Conservation (phyloP, 1,284 basidiomycete genomes). For the Leccinum variabile region DNA sequence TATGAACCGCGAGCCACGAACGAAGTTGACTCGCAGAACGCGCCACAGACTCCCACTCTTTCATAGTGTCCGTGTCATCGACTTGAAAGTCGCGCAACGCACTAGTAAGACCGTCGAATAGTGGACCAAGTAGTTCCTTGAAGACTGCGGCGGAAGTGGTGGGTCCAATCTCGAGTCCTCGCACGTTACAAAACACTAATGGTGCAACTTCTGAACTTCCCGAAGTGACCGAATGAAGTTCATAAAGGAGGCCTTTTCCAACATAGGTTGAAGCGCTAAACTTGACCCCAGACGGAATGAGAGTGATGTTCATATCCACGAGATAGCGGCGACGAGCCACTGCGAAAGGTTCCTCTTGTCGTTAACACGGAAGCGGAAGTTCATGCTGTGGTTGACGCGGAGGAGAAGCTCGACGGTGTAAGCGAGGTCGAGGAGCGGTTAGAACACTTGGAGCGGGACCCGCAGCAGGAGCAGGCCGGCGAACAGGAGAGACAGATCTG, state of each 20-base stretch:
- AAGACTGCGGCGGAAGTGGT: slow-evolving; percentile 41
- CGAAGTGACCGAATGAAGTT: slow-evolving; percentile 45
- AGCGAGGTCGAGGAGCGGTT: slow-evolving; percentile 13
- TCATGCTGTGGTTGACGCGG: slow-evolving; percentile 12
- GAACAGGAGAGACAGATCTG: slow-evolving; percentile 20
- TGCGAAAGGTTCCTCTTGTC: slow-evolving; percentile 6
- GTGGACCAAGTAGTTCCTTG: slow-evolving; percentile 38
- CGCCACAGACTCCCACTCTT: slow-evolving; percentile 42
- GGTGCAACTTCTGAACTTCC: slow-evolving; percentile 25
- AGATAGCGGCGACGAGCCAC: slow-evolving; percentile 18
- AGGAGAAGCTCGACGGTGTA: slow-evolving; percentile 19
- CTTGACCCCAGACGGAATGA: slow-evolving; percentile 50
- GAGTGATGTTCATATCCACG: slow-evolving; percentile 49
- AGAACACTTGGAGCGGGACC: slow-evolving; percentile 1
- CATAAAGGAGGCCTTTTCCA: slow-evolving; percentile 55
- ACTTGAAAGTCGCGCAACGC: slow-evolving; percentile 35
- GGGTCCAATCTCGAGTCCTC: slow-evolving; percentile 43
- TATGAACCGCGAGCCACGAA: slow-evolving; percentile 42
- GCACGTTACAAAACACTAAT: slow-evolving; percentile 34
- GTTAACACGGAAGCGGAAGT: slow-evolving; percentile 14
- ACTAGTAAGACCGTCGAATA: slow-evolving; percentile 46
- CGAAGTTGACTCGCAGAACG: slow-evolving; percentile 42
- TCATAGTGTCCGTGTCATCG: slow-evolving; percentile 23
- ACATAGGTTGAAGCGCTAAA: slow-evolving; percentile 53
- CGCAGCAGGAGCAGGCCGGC: slow-evolving; percentile 9